These are phyloP conservation scores for Fallopia convolvulus DNA, from an alignment of 148 eudicot genomes.

Conservation along the genomic window DNA sequence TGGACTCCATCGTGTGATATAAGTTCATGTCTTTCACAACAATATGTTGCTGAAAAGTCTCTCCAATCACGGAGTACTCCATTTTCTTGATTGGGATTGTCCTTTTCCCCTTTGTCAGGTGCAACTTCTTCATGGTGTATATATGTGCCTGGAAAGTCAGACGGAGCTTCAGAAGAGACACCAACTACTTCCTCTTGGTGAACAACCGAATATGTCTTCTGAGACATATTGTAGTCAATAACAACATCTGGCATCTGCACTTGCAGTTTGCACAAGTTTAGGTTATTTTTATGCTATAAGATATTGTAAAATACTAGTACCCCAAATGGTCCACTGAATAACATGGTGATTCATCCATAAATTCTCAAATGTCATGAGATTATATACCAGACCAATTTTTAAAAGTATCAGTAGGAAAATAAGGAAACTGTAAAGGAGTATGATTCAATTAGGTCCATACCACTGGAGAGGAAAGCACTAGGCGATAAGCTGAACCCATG, in stretches of 20 bases:
- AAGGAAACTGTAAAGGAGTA: background rate
- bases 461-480: slow-evolving; percentile 88
- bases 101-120: slow-evolving; percentile 15
- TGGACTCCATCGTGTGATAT: slow-evolving; percentile 60
- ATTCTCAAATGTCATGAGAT: background rate
- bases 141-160: slow-evolving; percentile 14
- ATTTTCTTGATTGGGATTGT: slow-evolving; percentile 12
- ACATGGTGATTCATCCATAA: background rate
- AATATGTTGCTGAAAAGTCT: slow-evolving; percentile 46
- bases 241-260: slow-evolving; percentile 86
- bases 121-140: slow-evolving; percentile 14
- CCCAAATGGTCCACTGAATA: background rate
- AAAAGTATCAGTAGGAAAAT: background rate
- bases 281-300: background rate
- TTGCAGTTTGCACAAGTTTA: slow-evolving; percentile 29
- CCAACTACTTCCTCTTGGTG: slow-evolving; percentile 75
- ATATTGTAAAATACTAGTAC: background rate
- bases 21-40: slow-evolving; percentile 62
- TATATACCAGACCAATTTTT: background rate
- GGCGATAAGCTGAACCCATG: slow-evolving; percentile 55
- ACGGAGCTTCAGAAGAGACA: slow-evolving; percentile 19
- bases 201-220: slow-evolving; percentile 38
- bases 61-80: slow-evolving; percentile 33
- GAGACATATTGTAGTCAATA: slow-evolving; percentile 78
- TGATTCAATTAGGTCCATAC: slow-evolving; percentile 21